These are phyloP conservation scores for Aspergillus nanangensis DNA, from an alignment of 495 filamentous ascomycete species.

Conservation along the genomic window DNA sequence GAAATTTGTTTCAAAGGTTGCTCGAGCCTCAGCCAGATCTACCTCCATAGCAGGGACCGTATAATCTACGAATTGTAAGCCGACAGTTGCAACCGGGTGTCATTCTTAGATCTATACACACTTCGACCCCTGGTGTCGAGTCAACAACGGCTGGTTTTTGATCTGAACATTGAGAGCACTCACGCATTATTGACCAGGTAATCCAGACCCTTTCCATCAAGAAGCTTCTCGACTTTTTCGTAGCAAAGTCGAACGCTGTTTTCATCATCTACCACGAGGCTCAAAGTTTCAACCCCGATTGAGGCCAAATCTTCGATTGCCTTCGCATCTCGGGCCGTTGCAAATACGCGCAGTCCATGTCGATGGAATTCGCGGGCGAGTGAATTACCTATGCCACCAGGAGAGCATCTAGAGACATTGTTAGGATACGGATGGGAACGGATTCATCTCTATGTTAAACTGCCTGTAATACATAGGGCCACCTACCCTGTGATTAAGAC, in stretches of 20 bases:
- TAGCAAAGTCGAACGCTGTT: conserved; percentile 43
- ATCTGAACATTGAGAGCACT: conserved; percentile 17
- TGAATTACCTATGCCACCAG: conserved; percentile 56
- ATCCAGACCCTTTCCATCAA: conserved; percentile 45
- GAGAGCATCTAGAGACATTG: conserved; percentile 42
- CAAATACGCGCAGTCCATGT: conserved; percentile 49
- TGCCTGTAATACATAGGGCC: neutral
- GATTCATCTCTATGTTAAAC: neutral
- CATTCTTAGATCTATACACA: conserved; percentile 9
- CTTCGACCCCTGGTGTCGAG: conserved; percentile 29
- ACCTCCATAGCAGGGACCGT: conserved; percentile 59
- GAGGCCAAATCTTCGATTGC: conserved; percentile 42
- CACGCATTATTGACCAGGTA: conserved; percentile 61
- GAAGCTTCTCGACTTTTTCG: conserved; percentile 35
- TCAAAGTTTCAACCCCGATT: conserved; percentile 50
- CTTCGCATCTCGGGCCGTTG: conserved; percentile 49
- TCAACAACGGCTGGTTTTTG: conserved; percentile 5
- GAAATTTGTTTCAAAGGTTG: conserved; percentile 55
- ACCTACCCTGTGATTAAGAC: conserved; percentile 46
- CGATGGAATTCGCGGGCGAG: conserved; percentile 52
- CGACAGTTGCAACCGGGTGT: neutral
- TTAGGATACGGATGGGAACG: neutral
- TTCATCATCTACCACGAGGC: conserved; percentile 45
- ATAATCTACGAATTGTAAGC: conserved; percentile 38
- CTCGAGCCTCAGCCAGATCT: conserved; percentile 44